These are phyloP conservation scores for Prunus dulcis DNA, from an alignment of 306 rosid species.

Conservation along the genomic window DNA sequence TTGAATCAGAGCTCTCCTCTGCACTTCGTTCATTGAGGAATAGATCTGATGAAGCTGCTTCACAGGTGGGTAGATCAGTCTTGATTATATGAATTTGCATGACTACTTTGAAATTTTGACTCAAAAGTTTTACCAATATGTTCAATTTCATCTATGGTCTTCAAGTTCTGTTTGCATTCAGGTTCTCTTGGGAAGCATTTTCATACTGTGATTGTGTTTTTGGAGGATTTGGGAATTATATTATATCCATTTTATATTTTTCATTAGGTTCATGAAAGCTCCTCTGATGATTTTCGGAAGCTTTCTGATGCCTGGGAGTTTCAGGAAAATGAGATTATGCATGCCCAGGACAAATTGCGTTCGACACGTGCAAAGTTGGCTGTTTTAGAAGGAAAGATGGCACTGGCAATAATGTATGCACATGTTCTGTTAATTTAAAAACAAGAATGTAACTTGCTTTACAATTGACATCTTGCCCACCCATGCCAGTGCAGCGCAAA, in stretches of 20 bases:
- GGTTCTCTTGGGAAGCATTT: background rate
- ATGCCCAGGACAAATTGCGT: conserved; percentile 60
- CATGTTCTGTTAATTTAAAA: conserved; percentile 18
- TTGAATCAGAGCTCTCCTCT: conserved; percentile 67
- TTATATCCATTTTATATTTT: conserved; percentile 24
- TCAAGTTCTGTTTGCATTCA: background rate
- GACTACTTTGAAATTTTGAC: background rate
- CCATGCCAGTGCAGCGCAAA: conserved; percentile 57
- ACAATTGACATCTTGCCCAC: conserved; percentile 19
- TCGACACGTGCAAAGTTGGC: conserved; percentile 75
- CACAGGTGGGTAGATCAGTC: conserved; percentile 34
- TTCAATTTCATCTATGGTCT: background rate
- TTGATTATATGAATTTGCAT: background rate
- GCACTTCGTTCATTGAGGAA: conserved; percentile 50
- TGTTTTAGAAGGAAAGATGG: conserved; percentile 84
- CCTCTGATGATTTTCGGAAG: conserved; percentile 48
- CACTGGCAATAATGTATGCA: conserved; percentile 66
- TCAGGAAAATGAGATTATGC: conserved; percentile 76
- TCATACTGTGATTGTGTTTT: background rate
- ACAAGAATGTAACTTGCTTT: conserved; percentile 2
- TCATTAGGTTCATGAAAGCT: conserved; percentile 50
- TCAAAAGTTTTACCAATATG: background rate
- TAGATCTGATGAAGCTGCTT: conserved; percentile 25
- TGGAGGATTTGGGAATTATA: background rate
- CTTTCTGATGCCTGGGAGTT: conserved; percentile 75